phyloP scores from a whole-genome alignment of 495 filamentous ascomycete genomes.

The Elasticomyces elasticus region DNA sequence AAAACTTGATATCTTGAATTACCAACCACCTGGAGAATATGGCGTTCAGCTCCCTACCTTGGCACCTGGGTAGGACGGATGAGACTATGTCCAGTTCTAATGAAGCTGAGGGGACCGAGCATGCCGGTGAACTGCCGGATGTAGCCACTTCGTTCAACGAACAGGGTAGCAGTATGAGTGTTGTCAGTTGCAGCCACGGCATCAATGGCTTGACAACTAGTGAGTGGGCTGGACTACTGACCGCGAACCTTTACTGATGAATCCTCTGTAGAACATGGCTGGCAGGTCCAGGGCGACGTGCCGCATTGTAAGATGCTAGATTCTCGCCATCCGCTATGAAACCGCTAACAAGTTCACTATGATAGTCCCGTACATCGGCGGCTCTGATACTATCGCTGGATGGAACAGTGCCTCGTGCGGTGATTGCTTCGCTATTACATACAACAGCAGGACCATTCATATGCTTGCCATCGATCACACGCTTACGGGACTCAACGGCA shows the following conservation, averaged over 20 bases:
- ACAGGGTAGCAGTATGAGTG: conserved; percentile 2
- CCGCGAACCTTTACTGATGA: neutral
- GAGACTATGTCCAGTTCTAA: too few species aligned
- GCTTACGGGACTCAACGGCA: conserved; percentile 50
- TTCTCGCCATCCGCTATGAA: neutral
- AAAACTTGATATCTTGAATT: too few species aligned
- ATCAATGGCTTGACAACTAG: conserved; percentile 3
- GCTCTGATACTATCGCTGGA: conserved; percentile 45
- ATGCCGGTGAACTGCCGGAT: too few species aligned
- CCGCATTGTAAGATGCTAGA: conserved; percentile 46
- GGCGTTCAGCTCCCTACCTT: too few species aligned
- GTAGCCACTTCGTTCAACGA: too few species aligned
- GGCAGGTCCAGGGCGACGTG: conserved; percentile 38
- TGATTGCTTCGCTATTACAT: conserved; percentile 57
- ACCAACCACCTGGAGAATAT: too few species aligned
- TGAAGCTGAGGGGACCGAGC: too few species aligned
- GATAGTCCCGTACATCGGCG: conserved; percentile 44
- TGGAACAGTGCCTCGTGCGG: conserved; percentile 57
- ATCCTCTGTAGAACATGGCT: neutral
- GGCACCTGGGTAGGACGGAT: too few species aligned
- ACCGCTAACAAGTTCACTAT: neutral
- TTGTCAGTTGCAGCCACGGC: conserved; percentile 2
- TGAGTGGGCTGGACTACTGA: neutral
- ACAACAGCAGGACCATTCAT: conserved; percentile 49
- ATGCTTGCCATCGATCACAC: conserved; percentile 59